phyloP scores from a whole-genome alignment of 345 rosid species.

The Populus ilicifolia region DNA sequence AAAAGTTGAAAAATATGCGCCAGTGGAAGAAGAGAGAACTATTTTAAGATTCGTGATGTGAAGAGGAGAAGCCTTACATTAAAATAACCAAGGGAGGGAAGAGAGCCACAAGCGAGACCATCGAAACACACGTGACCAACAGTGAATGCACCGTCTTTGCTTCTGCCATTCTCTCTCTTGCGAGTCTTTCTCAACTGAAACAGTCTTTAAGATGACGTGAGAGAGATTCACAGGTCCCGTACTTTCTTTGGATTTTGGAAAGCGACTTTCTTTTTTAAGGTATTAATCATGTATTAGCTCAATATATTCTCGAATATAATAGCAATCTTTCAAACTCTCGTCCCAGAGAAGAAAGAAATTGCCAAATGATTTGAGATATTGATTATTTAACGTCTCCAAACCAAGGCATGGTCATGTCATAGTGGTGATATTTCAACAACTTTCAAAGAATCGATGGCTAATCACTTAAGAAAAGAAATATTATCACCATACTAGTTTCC shows the following conservation, averaged over 20 bases:
- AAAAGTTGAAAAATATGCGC: background rate
- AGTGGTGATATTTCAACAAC: background rate
- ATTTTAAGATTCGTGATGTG: too few species aligned
- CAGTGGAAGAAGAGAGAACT: background rate
- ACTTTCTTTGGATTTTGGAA: too few species aligned
- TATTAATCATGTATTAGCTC: too few species aligned
- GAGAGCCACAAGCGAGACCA: conserved; percentile 66
- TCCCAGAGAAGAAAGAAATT: background rate
- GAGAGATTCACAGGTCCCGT: too few species aligned
- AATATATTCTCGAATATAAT: background rate
- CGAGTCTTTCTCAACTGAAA: background rate
- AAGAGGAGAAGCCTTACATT: conserved; percentile 43
- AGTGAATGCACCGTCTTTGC: conserved; percentile 73
- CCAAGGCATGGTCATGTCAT: background rate
- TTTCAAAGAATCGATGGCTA: background rate
- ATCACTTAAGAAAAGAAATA: background rate
- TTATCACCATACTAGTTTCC: background rate
- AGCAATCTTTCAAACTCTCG: background rate
- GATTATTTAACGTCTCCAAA: background rate
- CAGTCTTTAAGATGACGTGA: too few species aligned
- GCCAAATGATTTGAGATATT: background rate
- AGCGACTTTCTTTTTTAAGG: too few species aligned
- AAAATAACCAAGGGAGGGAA: conserved; percentile 90
- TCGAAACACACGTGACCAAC: conserved; percentile 62
- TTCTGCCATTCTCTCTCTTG: conserved; percentile 28